Conservation (phyloP, 106 monocot genomes). For the Dendrobium chrysotoxum region DNA sequence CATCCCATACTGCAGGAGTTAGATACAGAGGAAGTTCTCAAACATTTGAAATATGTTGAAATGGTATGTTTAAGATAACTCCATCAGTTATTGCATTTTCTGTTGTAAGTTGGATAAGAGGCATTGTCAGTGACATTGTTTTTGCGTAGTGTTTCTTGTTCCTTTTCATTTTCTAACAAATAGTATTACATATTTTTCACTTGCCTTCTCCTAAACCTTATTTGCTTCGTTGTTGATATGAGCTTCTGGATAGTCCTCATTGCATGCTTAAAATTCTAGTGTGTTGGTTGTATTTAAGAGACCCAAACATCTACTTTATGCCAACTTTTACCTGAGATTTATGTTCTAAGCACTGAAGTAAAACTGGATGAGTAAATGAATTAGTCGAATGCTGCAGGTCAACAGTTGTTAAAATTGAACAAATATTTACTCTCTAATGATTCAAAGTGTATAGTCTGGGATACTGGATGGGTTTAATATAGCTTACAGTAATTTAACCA, state of each 20-base stretch:
- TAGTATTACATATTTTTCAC: not conserved
- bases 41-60: constrained; percentile 39
- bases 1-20: constrained; percentile 25
- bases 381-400: too few species aligned
- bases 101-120: not conserved
- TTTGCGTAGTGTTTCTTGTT: not conserved
- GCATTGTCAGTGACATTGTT: not conserved
- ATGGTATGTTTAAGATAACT: constrained; percentile 21
- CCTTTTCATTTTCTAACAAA: not conserved
- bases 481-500: too few species aligned
- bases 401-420: too few species aligned
- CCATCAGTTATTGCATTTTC: not conserved
- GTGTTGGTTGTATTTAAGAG: not conserved
- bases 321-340: not conserved
- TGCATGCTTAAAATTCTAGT: not conserved
- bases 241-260: not conserved
- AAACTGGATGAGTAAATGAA: not conserved
- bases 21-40: constrained; percentile 32
- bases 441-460: too few species aligned
- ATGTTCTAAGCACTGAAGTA: not conserved
- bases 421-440: too few species aligned
- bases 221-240: not conserved
- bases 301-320: not conserved
- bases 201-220: not conserved
- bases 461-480: too few species aligned